A percentile compares a stretch with the other conserved stretches of the same genome.
These are phyloP conservation scores for Crepidotus variabilis DNA, from an alignment of 768 basidiomycete genomes.

Conservation along the genomic window DNA sequence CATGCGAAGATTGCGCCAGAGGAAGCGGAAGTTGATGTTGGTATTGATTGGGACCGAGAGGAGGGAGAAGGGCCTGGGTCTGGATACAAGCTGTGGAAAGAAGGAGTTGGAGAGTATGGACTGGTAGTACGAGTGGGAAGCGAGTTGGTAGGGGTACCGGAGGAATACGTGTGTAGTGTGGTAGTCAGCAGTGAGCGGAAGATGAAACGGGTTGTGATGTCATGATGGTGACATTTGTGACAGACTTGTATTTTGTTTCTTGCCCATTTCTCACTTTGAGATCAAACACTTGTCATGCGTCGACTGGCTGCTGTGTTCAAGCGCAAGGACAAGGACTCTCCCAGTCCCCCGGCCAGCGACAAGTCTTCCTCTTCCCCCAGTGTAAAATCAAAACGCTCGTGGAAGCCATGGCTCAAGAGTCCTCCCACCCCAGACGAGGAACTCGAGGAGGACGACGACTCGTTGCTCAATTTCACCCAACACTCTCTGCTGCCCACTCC, in stretches of 20 bases:
- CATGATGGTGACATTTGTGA: constrained; percentile 13
- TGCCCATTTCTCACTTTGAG: too few species aligned
- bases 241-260: too few species aligned
- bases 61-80: constrained; percentile 36
- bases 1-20: constrained; percentile 12
- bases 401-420: too few species aligned
- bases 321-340: too few species aligned
- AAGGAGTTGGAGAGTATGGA: constrained; percentile 53
- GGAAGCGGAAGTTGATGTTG: constrained; percentile 12
- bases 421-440: too few species aligned
- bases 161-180: constrained; percentile 37
- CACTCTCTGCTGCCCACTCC: not conserved
- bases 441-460: not conserved
- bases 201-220: not conserved
- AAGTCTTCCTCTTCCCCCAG: too few species aligned
- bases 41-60: constrained; percentile 1
- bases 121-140: constrained; percentile 47
- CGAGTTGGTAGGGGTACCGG: constrained; percentile 49
- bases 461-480: not conserved
- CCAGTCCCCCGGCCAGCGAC: too few species aligned
- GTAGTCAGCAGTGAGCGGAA: not conserved
- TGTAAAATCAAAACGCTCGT: too few species aligned
- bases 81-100: constrained; percentile 58
- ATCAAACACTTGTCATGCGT: too few species aligned
- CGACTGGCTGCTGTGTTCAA: too few species aligned